These are phyloP conservation scores for Clarireedia paspali DNA, from an alignment of 2,329 filamentous ascomycete species.

Conservation along the genomic window DNA sequence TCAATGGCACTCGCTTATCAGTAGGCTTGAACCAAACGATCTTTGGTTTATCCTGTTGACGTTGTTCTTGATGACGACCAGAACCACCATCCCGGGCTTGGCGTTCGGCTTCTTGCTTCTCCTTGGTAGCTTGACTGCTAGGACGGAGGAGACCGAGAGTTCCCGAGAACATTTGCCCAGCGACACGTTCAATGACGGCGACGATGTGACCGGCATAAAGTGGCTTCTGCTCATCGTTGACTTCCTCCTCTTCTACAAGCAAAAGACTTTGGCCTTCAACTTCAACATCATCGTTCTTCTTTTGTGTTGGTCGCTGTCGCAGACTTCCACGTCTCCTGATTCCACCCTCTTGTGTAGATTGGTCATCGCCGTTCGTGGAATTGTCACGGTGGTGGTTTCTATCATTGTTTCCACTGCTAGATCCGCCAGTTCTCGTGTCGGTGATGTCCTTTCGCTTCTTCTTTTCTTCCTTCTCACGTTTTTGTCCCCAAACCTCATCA, in stretches of 20 bases:
- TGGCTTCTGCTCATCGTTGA: constrained; percentile 96
- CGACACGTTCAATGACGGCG: constrained; percentile 91
- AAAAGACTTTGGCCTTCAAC: constrained; percentile 96
- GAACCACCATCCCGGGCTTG: constrained; percentile 77
- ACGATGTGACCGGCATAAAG: constrained; percentile 96
- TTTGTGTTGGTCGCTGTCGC: constrained; percentile 92
- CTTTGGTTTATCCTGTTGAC: constrained; percentile 94
- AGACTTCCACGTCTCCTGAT: constrained; percentile 90
- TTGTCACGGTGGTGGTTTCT: constrained; percentile 42
- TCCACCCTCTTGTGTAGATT: constrained; percentile 54
- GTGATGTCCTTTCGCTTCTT: constrained; percentile 99
- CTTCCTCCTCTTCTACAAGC: constrained; percentile 95
- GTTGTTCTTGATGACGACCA: constrained; percentile 66
- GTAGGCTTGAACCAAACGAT: constrained; percentile 99
- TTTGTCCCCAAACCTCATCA: constrained; percentile 97
- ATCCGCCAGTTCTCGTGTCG: constrained; percentile 74
- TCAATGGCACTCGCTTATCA: constrained; percentile 95
- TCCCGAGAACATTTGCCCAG: constrained; percentile 98
- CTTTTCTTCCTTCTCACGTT: constrained; percentile 99
- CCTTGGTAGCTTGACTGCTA: constrained; percentile 97
- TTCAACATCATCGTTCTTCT: constrained; percentile 99
- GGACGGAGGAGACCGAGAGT: constrained; percentile 89
- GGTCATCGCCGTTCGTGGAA: constrained; percentile 54
- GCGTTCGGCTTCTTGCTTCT: constrained; percentile 97
- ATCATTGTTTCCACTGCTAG: constrained; percentile 63